Evolutionary conservation across 371 early-diverging fungal species (phyloP), one percentile per base, ranked within the genome.

Genomic region (Mortierella sp.): DNA sequence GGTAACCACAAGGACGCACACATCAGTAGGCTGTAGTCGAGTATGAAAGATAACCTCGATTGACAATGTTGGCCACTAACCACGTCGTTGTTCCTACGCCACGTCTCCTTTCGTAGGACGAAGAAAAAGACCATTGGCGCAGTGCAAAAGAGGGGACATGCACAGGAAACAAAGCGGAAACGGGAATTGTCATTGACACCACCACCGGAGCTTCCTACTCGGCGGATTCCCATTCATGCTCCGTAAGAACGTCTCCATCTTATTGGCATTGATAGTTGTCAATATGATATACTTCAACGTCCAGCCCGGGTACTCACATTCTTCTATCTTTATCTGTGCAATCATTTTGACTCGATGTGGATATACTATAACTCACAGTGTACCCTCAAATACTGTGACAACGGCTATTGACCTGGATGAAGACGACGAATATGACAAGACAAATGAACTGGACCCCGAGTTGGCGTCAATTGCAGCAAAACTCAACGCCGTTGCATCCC

Each of bases 121-220:
- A 31, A 26, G 48, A 54, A 60, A 44, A 58, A 9, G 21, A 50
- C 70, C 26, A 38, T 72, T 19, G 26, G 47, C 52, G 31, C 42
- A 19, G 48, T 63, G 34, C 54, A 55, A 31, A 68, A 54, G 31
- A 34, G 28, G 9, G 76, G 31, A 34, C 45, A 11, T 0, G 70
- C 48, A 14, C 13, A 55, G 48, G 81, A 73, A 65, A 31, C 50
- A 26, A 85, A 85, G 44, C 74, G 86, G 60, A 85, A 85, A 74
- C 72, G 86, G 28, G 82, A 85, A 24, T 2, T 80, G 8, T 85
- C 86, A 6, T 63, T 85, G 47, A 85, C 86, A 28, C 86, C 86
- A 45, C 86, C 86, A 47, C 86, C 86, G 75, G 86, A 85, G 28
- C 31, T 71, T 19, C 82, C 78, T 14, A 42, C 11, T 31, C 34